Evolutionary conservation across 2,329 filamentous ascomycete genomes (phyloP).

Genomic region (Xylaria sp.): DNA sequence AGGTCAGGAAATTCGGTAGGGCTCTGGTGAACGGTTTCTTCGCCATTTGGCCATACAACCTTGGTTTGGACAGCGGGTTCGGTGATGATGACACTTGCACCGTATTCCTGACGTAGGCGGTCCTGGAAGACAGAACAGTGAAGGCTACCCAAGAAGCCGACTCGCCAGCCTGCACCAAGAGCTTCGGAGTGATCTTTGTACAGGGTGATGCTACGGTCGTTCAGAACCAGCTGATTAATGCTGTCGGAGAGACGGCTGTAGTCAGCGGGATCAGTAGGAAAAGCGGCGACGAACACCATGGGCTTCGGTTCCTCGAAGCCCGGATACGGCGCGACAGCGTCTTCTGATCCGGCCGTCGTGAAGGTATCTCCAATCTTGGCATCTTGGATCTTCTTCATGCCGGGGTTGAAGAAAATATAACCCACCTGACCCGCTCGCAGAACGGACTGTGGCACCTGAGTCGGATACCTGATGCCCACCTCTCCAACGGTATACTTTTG

Average conservation of each 20-base stretch:
- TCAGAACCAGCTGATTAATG: conserved; percentile 91
- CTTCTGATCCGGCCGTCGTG: conserved; percentile 82
- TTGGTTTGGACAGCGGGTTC: conserved; percentile 95
- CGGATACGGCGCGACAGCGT: conserved; percentile 80
- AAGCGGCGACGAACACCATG: conserved; percentile 98
- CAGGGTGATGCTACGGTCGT: conserved; percentile 93
- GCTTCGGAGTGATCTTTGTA: conserved; percentile 96
- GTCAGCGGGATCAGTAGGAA: conserved; percentile 90
- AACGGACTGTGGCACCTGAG: conserved; percentile 81
- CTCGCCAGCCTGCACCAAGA: conserved; percentile 89
- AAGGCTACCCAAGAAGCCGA: conserved; percentile 95
- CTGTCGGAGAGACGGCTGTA: conserved; percentile 90
- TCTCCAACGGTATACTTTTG: conserved; percentile 94
- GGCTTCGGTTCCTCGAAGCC: conserved; percentile 98
- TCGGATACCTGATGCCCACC: conserved; percentile 95
- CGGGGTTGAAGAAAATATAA: conserved; percentile 96
- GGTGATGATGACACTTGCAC: conserved; percentile 94
- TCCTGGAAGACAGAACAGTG: conserved; percentile 99
- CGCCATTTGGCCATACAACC: conserved; percentile 81
- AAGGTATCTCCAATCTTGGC: conserved; percentile 97
- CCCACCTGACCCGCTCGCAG: conserved; percentile 94
- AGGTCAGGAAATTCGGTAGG: conserved; percentile 86
- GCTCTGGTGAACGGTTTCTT: conserved; percentile 82
- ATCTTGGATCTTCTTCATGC: conserved; percentile 96
- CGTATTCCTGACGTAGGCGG: conserved; percentile 91